These are phyloP conservation scores for Backusella sp. DNA, from an alignment of 192 early-diverging fungal genomes.

Conservation along the genomic window DNA sequence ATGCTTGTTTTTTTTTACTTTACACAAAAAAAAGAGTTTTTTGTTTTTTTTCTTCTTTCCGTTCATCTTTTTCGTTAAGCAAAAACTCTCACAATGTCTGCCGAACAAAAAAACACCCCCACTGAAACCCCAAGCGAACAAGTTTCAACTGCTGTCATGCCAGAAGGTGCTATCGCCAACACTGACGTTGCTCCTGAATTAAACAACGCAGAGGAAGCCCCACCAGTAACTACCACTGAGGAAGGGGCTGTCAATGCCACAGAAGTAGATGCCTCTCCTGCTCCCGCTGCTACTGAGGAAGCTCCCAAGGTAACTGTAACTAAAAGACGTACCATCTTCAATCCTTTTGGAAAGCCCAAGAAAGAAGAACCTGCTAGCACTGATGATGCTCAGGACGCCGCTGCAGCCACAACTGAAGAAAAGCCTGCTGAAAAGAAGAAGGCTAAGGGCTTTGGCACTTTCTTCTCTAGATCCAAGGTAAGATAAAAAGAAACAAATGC, in stretches of 20 bases:
- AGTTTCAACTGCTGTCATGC: slow-evolving; percentile 4
- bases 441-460: background rate
- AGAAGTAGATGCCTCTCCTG: background rate
- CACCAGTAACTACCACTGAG: background rate
- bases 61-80: background rate
- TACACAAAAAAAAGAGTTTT: slow-evolving; percentile 1
- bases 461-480: slow-evolving; percentile 20
- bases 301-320: background rate
- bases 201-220: slow-evolving; percentile 15
- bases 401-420: background rate
- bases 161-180: background rate
- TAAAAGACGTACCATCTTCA: slow-evolving; percentile 16
- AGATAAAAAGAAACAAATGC: background rate
- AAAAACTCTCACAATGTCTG: background rate
- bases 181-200: slow-evolving; percentile 4
- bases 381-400: background rate
- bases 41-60: background rate
- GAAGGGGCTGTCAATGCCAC: slow-evolving; percentile 22
- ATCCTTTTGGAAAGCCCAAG: slow-evolving; percentile 11
- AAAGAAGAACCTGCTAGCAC: slow-evolving; percentile 2
- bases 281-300: background rate
- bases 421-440: slow-evolving; percentile 5
- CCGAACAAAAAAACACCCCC: background rate
- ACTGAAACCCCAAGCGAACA: background rate
- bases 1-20: background rate